Base-by-base conservation (phyloP, 2,329 filamentous ascomycete genomes). In the Scedosporium apiospermum region DNA sequence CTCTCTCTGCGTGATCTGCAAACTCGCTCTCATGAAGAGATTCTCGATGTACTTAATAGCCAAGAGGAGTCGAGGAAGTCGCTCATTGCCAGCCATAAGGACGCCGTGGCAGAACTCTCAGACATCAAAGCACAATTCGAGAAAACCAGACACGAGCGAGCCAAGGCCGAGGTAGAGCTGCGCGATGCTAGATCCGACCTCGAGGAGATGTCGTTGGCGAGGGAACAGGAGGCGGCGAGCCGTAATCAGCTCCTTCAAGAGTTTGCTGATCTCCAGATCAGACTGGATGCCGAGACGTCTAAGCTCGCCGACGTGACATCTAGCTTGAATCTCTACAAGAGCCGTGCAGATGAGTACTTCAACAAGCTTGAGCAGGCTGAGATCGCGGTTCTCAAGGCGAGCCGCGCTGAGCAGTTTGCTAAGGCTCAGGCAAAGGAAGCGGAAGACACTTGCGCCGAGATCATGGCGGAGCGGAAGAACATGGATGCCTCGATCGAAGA, bases 331-430 rank as follows among this genome's bases (percentile, higher is more conserved):
- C 78, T 97, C 65, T 99, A 98, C 81, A 97, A 96, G 82, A 87
- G 85, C 66, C 87, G 93, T 53, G 90, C 93, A 3, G 92, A 98
- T 71, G 93, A 98, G 72, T 98, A 99, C 75, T 99, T 97, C 76
- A 90, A 87, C 78, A 97, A 96, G 76, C 85, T 99, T 21, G 93
- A 99, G 74, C 93, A 98, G 72, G 95, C 95, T 16, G 93, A 99
- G 74, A 96, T 98, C 67, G 88, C 93, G 0, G 93, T 98, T 18
- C 83, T 99, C 66, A 97, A 97, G 74, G 93, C 93, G 16, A 88
- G 84, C 64, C 86, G 93, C 26, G 93, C 95, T 0, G 93, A 98
- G 75, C 91, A 96, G 69, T 97, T 98, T 72, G 93, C 93, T 63
- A 96, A 91, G 74, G 82, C 89, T 0, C 93, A 97, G 72, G 90